Base-by-base conservation (phyloP, 306 rosid species). In the Lablab purpureus region DNA sequence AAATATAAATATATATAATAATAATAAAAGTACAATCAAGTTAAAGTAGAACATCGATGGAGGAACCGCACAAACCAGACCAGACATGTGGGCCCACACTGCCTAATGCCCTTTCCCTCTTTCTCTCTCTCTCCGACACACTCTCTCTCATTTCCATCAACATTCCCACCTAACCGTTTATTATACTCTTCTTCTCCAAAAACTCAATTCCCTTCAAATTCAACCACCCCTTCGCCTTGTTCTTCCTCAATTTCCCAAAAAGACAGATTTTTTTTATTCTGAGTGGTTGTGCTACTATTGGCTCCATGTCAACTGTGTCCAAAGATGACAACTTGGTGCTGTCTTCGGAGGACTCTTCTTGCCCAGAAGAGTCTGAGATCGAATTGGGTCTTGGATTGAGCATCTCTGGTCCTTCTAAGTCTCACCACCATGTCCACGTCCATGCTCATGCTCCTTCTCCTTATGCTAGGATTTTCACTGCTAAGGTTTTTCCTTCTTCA, bases 311-410 rank as follows among this genome's bases (percentile, higher is more conserved):
- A 18, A 87, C 87, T 10, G 55, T 85, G 47, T 94, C 97, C 7
- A 92, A 60, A 64, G 97, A 92, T 22, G 95, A 92, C 34, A 91
- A 89, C 83, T 64, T 95, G 83, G 87, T 83, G 12, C 82, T 92
- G 45, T 95, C 98, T 19, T 92, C 97, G 0, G 98, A 93, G 88
- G 99, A 89, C 43, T 93, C 99, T 49, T 92, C 94, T 0, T 81
- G 79, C 85, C 96, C 91, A 3, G 96, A 90, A 52, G 98, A 95
- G 34, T 87, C 92, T 66, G 94, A 89, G 58, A 91, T 95, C 80
- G 98, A 95, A 74, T 83, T 95, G 78, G 92, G 91, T 22, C 93
- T 95, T 70, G 93, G 97, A 30, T 80, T 95, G 19, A 82, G 93
- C 77, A 90, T 90, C 22, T 85, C 93, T 71, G 80, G 81, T 75